These are phyloP conservation scores for Beauveria asiatica DNA, from an alignment of 2,329 filamentous ascomycete species.

Conservation along the genomic window DNA sequence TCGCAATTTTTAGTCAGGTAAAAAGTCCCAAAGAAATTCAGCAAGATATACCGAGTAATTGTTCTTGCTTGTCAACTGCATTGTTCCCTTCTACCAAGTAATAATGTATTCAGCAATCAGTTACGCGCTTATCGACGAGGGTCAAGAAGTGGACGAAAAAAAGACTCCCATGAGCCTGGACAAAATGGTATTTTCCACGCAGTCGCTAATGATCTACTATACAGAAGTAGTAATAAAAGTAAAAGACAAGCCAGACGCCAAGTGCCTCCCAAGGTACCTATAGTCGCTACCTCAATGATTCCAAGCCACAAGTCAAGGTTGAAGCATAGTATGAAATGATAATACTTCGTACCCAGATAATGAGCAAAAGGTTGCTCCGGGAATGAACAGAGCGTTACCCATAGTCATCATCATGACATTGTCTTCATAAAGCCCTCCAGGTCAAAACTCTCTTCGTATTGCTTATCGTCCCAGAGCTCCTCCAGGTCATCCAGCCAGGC, in stretches of 20 bases:
- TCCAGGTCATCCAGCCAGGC: conserved; percentile 89
- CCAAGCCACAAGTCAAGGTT: background rate
- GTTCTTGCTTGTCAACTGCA: background rate
- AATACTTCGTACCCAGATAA: background rate
- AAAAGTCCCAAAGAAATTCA: too few species aligned
- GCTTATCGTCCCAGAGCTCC: conserved; percentile 93
- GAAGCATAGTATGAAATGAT: background rate
- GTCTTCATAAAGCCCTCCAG: conserved; percentile 90
- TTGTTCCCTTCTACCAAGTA: background rate
- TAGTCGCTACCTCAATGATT: background rate
- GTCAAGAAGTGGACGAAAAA: background rate
- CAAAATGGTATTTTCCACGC: conserved; percentile 8
- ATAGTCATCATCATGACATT: conserved; percentile 52
- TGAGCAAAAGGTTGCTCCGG: background rate
- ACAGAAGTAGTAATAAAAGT: background rate
- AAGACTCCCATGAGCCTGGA: conserved; percentile 3
- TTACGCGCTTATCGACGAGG: too few species aligned
- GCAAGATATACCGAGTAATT: too few species aligned
- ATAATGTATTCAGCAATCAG: too few species aligned
- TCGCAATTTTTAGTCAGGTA: too few species aligned
- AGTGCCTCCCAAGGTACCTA: background rate
- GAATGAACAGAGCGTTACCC: background rate
- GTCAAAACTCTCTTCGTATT: conserved; percentile 98
- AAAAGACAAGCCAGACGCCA: conserved; percentile 2
- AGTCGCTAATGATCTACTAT: conserved; percentile 10